Evolutionary conservation across 1,284 basidiomycete species (phyloP).

Genomic region (Heterobasidion irregulare): DNA sequence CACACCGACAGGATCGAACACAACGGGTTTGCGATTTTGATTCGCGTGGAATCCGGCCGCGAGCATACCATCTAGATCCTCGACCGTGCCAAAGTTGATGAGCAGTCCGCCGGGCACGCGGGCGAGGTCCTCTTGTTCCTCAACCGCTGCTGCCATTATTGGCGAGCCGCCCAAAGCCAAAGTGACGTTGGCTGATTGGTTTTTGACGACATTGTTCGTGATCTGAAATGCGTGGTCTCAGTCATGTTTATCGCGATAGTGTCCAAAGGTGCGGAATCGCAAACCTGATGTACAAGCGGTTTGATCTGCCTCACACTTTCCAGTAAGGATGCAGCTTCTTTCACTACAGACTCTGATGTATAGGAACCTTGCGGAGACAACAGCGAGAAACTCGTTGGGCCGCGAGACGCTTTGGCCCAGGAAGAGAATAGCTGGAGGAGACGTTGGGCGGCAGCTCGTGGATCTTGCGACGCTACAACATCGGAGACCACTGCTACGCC

Average conservation of each 20-base stretch:
- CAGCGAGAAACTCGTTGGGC: constrained; percentile 5
- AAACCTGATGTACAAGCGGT: constrained; percentile 79
- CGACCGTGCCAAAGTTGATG: constrained; percentile 88
- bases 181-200: constrained; percentile 88
- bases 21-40: constrained; percentile 65
- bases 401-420: constrained; percentile 23
- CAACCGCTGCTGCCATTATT: constrained; percentile 84
- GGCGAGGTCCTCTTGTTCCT: constrained; percentile 80
- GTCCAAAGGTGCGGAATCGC: constrained; percentile 3
- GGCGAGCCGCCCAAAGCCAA: constrained; percentile 86
- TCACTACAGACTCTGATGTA: constrained; percentile 23
- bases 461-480: constrained; percentile 67
- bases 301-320: constrained; percentile 38
- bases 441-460: constrained; percentile 44
- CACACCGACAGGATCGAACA: constrained; percentile 93
- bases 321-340: constrained; percentile 37
- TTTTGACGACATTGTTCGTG: constrained; percentile 87
- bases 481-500: constrained; percentile 92
- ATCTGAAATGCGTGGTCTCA: constrained; percentile 40
- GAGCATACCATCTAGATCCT: constrained; percentile 74
- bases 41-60: constrained; percentile 73
- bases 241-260: not conserved
- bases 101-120: constrained; percentile 65
- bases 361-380: constrained; percentile 9
- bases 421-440: constrained; percentile 36